These are phyloP conservation scores for Daedalea quercina DNA, from an alignment of 768 basidiomycete genomes.

Conservation along the genomic window DNA sequence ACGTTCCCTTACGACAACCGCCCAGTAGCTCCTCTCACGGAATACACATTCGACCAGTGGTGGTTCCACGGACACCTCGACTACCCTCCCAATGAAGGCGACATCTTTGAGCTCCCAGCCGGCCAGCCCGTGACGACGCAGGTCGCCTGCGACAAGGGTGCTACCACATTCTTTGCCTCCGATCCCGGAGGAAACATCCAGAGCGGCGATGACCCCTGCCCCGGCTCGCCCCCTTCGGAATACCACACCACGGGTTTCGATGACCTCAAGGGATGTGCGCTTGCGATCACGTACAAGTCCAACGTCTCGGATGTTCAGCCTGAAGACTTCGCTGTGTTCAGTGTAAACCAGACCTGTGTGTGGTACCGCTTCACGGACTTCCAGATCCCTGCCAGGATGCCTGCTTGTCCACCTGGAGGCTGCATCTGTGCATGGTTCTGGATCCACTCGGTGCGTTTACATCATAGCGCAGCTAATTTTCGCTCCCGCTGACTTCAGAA, in stretches of 20 bases:
- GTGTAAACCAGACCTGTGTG: slow-evolving; percentile 70
- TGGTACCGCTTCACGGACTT: slow-evolving; percentile 69
- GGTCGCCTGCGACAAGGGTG: slow-evolving; percentile 53
- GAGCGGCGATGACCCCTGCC: slow-evolving; percentile 46
- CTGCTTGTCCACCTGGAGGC: slow-evolving; percentile 54
- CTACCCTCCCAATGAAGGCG: slow-evolving; percentile 47
- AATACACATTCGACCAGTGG: slow-evolving; percentile 36
- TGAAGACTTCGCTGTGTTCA: slow-evolving; percentile 67
- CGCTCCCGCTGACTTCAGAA: too few species aligned
- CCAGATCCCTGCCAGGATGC: slow-evolving; percentile 59
- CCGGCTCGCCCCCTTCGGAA: slow-evolving; percentile 32
- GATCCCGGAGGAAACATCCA: slow-evolving; percentile 49
- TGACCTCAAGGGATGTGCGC: slow-evolving; percentile 56
- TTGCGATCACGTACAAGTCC: slow-evolving; percentile 74
- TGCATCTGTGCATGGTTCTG: slow-evolving; percentile 73
- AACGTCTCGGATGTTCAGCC: slow-evolving; percentile 52
- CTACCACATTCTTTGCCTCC: slow-evolving; percentile 49
- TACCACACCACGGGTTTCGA: slow-evolving; percentile 51
- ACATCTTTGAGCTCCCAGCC: slow-evolving; percentile 55
- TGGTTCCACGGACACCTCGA: slow-evolving; percentile 62
- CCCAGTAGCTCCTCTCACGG: slow-evolving; percentile 37
- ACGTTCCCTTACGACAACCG: slow-evolving; percentile 60
- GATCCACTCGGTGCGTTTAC: slow-evolving; percentile 52
- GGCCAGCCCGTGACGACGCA: slow-evolving; percentile 48
- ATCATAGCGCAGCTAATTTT: neutral